Percentiles rank a stretch among this genome's conserved stretches.
Evolutionary conservation across 164 flowering plant genomes (phyloP).

Genomic region (Umbilicus rupestris): DNA sequence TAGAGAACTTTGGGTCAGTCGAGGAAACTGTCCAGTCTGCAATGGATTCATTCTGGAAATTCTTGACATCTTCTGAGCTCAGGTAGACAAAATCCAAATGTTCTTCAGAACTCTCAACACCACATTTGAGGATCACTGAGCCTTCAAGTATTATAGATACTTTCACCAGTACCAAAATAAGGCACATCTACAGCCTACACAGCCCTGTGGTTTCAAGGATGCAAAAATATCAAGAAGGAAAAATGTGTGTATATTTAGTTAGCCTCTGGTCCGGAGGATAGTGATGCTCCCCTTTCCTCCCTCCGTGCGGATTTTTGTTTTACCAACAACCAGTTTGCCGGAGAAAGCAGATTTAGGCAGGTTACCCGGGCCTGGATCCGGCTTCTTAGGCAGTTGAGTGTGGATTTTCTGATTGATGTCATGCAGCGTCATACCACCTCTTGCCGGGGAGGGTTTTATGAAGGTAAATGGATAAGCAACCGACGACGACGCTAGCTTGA

Average conservation of each 20-base stretch:
- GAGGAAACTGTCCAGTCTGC: slow-evolving; percentile 84
- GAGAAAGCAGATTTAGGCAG: slow-evolving; percentile 87
- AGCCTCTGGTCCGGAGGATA: slow-evolving; percentile 89
- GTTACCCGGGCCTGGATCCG: slow-evolving; percentile 32
- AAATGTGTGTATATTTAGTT: slow-evolving; percentile 9
- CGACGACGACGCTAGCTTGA: slow-evolving; percentile 61
- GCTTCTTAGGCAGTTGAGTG: slow-evolving; percentile 54
- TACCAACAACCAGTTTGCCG: slow-evolving; percentile 91
- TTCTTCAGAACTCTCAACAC: too few species aligned
- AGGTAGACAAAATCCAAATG: too few species aligned
- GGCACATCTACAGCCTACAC: too few species aligned
- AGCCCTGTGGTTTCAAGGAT: too few species aligned
- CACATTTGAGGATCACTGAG: too few species aligned
- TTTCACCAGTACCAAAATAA: too few species aligned
- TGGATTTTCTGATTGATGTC: slow-evolving; percentile 83
- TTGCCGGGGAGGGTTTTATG: slow-evolving; percentile 69
- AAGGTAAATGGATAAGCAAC: slow-evolving; percentile 86
- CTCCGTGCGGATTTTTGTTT: slow-evolving; percentile 86
- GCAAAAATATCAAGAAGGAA: not conserved
- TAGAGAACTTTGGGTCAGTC: slow-evolving; percentile 62
- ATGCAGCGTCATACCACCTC: slow-evolving; percentile 77
- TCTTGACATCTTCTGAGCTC: slow-evolving; percentile 59
- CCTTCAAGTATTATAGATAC: too few species aligned
- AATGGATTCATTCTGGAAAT: slow-evolving; percentile 66
- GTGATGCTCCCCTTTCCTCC: slow-evolving; percentile 98